Base-by-base conservation (phyloP, 345 rosid species). In the Turritis glabra region DNA sequence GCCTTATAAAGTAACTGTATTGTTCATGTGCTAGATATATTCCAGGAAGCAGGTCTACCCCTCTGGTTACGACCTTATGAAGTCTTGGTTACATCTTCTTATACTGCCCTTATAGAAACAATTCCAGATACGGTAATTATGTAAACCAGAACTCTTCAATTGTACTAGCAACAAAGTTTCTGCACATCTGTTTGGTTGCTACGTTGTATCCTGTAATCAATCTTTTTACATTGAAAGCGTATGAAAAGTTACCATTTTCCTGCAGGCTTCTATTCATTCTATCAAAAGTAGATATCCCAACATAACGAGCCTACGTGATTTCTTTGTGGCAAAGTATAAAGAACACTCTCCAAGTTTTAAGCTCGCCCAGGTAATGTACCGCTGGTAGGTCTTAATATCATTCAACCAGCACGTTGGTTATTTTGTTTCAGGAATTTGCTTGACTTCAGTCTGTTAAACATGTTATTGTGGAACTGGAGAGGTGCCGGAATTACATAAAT, bases 21-120 rank as follows among this genome's bases (percentile, higher is more conserved):
- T 58, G 57, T 71, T 44, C 37, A 58, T 71, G 75, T 78, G 50
- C 58, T 85, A 96, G 98, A 96, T 83, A 96, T 96, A 83, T 90
- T 96, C 77, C 99, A 92, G 80, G 99, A 96, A 89, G 99, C 98
- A 71, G 99, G 98, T 69, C 89, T 96, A 59, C 99, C 99, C 33
- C 92, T 96, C 64, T 96, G 99, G 99, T 83, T 96, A 76, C 94
- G 97, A 26, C 97, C 99, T 59, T 92, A 92, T 54, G 98, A 96
- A 83, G 98, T 96, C 52, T 78, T 96, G 70, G 96, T 90, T 60
- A 96, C 99, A 75, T 96, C 99, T 32, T 92, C 99, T 38, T 96
- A 96, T 81, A 90, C 98, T 23, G 98, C 99, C 79, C 95, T 96
- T 21, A 96, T 96, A 48, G 99, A 96, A 82, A 96, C 99, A 57